Evolutionary conservation across 495 filamentous ascomycete genomes (phyloP).

Genomic region (Schizothecium vesticola): DNA sequence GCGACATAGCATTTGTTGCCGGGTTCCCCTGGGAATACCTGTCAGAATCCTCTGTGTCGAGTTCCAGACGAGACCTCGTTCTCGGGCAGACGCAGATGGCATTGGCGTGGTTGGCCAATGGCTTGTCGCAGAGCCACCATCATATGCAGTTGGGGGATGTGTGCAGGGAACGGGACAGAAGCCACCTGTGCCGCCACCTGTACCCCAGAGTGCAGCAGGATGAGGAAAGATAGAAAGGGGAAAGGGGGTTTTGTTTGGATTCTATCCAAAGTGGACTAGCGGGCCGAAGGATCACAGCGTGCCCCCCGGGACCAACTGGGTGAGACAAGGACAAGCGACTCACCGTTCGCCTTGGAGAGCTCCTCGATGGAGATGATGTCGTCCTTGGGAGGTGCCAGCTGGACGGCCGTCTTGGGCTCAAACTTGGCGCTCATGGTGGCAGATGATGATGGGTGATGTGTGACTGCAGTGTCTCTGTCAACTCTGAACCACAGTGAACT

Average conservation of each 20-base stretch:
- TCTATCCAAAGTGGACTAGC: background rate
- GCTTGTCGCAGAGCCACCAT: background rate
- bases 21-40: conserved; percentile 45
- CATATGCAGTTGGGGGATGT: background rate
- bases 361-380: conserved; percentile 73
- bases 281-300: background rate
- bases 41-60: background rate
- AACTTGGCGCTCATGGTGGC: conserved; percentile 62
- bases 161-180: background rate
- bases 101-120: background rate
- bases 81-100: background rate
- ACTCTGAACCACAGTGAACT: background rate
- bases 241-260: background rate
- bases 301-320: background rate
- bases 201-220: background rate
- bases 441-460: background rate
- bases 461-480: background rate
- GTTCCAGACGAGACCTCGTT: background rate
- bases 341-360: conserved; percentile 77
- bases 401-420: conserved; percentile 75
- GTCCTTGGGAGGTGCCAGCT: conserved; percentile 80
- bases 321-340: background rate
- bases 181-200: background rate
- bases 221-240: background rate
- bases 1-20: conserved; percentile 77